phyloP scores from a whole-genome alignment of 2,329 filamentous ascomycete species.

The Thielaviopsis ethacetica region DNA sequence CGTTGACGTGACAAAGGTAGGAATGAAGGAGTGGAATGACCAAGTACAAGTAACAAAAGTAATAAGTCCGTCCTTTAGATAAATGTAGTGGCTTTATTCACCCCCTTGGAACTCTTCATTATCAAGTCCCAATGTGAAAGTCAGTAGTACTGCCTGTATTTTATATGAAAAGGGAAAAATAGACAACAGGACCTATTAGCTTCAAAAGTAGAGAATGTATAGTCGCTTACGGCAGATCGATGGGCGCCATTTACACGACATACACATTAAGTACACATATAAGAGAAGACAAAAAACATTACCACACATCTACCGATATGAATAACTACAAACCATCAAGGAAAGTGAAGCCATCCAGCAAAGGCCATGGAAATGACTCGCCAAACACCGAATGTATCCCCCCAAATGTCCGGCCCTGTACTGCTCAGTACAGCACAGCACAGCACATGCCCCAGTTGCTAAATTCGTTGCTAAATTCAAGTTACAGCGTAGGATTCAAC shows the following conservation, averaged over 20 bases:
- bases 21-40: background rate
- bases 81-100: no score
- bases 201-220: background rate
- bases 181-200: background rate
- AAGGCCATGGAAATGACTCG: background rate
- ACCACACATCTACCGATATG: no score
- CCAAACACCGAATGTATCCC: background rate
- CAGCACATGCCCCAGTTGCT: no score
- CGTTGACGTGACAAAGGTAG: background rate
- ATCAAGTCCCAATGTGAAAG: no score
- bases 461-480: background rate
- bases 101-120: no score
- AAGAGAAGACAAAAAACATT: no score
- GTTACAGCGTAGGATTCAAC: background rate
- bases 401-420: background rate
- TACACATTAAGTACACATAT: background rate
- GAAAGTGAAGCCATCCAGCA: background rate
- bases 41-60: no score
- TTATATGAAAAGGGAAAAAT: background rate
- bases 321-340: background rate
- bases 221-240: background rate
- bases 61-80: no score
- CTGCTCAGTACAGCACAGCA: no score
- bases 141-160: no score
- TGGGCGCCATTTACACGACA: background rate